Base-by-base conservation (phyloP, 2,329 filamentous ascomycete species). In the Aspergillus udagawae region DNA sequence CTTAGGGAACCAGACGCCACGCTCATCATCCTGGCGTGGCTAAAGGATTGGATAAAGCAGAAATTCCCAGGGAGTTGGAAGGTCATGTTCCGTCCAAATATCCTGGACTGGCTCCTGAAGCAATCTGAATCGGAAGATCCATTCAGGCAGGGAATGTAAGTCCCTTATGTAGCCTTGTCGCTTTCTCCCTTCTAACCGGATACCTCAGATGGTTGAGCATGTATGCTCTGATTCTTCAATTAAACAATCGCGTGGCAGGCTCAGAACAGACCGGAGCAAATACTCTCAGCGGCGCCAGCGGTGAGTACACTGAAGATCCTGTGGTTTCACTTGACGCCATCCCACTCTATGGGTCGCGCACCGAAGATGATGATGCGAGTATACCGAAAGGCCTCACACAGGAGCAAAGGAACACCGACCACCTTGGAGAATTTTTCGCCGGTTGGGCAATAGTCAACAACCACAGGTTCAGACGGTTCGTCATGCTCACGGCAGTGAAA, bases 391-490 rank as follows among this genome's bases (percentile, higher is more conserved):
- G 62, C 5, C 57, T 70, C n/a, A 67, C 60, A 2, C 67, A 70
- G 45, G 59, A 63, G 10, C 64, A 70, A 25, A 63, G 68, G 25
- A 64, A 75, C 41, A 61, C 71, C 8, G 73, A 77, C 48, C 70
- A 72, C 53, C 63, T 77, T 1, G 64, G 71, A 5, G 73, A 77
- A 53, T 70, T 72, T 29, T 76, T 76, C 49, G 70, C 74, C 1
- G 74, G 72, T 8, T 77, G 72, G 73, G 61, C 63, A 1, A 54
- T 75, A 5, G 54, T 71, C 12, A 66, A 76, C 51, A 61, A 62
- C 3, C 57, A 72, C 17, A 64, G 64, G 7, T 72, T 72, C 51
- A 67, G 73, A 7, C 67, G 65, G 8, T 75, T 74, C 27, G 23
- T 67, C 27, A 65, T 75, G 3, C 48, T 75, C 14, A 69, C 69